A percentile compares a stretch with the other conserved stretches of the same genome.
phyloP scores from a whole-genome alignment of 768 basidiomycete genomes.

The Goffeauzyma gilvescens region DNA sequence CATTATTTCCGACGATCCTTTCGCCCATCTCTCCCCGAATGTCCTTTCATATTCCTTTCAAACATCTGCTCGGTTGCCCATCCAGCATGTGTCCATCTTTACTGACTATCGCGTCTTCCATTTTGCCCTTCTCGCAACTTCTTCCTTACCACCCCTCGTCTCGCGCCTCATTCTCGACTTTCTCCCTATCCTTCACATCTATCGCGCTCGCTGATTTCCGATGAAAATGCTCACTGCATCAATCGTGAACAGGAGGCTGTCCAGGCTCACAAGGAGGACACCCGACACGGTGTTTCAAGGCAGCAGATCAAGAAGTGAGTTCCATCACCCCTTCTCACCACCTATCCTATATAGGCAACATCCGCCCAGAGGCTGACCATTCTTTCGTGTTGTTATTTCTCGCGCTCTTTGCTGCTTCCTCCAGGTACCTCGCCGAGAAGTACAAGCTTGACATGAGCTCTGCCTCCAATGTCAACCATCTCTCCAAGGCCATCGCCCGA shows the following conservation, averaged over 20 bases:
- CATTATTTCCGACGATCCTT: neutral
- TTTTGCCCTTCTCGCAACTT: slow-evolving; percentile 21
- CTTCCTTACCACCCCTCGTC: too few relatives aligned
- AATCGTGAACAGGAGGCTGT: slow-evolving; percentile 48
- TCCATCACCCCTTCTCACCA: slow-evolving; percentile 7
- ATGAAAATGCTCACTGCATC: neutral
- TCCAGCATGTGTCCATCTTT: neutral
- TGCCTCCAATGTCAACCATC: slow-evolving; percentile 53
- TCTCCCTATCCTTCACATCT: slow-evolving; percentile 7
- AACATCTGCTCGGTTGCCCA: neutral
- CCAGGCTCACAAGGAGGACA: slow-evolving; percentile 44
- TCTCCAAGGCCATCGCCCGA: slow-evolving; percentile 59
- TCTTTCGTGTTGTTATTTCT: neutral
- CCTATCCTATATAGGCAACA: neutral
- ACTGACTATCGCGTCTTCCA: neutral
- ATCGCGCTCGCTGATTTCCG: neutral
- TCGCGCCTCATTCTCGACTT: slow-evolving; percentile 3
- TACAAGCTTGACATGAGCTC: slow-evolving; percentile 66
- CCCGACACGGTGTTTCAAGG: slow-evolving; percentile 55
- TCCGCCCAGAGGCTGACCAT: neutral
- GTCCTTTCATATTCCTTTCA: neutral
- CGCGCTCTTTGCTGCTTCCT: neutral
- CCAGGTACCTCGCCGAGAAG: slow-evolving; percentile 60
- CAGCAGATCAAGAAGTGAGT: slow-evolving; percentile 61
- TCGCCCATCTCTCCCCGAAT: neutral